phyloP scores from a whole-genome alignment of 805 yeast genomes.

The Jamesozyma hellenica region DNA sequence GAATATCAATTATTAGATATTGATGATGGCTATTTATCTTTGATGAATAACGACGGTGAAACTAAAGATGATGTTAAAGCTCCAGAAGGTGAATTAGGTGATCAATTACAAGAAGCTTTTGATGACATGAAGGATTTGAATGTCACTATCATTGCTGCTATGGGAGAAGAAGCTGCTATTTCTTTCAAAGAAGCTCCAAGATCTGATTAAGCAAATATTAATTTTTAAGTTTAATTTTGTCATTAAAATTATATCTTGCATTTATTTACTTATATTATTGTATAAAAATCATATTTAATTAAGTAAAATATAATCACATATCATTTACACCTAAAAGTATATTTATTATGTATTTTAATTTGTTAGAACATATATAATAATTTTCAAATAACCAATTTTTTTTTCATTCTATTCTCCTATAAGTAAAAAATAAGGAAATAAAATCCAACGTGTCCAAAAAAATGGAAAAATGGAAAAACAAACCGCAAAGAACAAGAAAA shows the following conservation, averaged over 20 bases:
- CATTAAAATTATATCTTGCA: slow-evolving; percentile 29
- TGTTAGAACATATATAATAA: no score
- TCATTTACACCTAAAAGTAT: no score
- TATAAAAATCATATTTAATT: neutral
- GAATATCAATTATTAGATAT: slow-evolving; percentile 96
- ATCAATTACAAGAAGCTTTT: slow-evolving; percentile 79
- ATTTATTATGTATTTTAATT: no score
- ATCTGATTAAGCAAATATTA: neutral
- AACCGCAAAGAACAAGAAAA: no score
- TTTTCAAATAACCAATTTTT: no score
- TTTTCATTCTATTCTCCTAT: no score
- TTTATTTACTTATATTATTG: no score
- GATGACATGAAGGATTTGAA: slow-evolving; percentile 97
- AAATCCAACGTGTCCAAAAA: no score
- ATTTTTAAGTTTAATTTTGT: no score
- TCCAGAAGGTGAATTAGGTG: slow-evolving; percentile 98
- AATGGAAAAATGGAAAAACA: no score
- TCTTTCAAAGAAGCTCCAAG: slow-evolving; percentile 96
- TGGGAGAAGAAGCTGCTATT: slow-evolving; percentile 99
- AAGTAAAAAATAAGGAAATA: no score
- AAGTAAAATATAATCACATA: neutral
- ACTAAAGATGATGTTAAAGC: slow-evolving; percentile 98
- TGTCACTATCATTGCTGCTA: slow-evolving; percentile 93
- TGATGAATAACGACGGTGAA: slow-evolving; percentile 96
- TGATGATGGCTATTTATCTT: slow-evolving; percentile 94